Percentiles rank a stretch among this genome's conserved stretches.
phyloP scores from a whole-genome alignment of 2,329 filamentous ascomycete genomes.

The Colletotrichum sp. region DNA sequence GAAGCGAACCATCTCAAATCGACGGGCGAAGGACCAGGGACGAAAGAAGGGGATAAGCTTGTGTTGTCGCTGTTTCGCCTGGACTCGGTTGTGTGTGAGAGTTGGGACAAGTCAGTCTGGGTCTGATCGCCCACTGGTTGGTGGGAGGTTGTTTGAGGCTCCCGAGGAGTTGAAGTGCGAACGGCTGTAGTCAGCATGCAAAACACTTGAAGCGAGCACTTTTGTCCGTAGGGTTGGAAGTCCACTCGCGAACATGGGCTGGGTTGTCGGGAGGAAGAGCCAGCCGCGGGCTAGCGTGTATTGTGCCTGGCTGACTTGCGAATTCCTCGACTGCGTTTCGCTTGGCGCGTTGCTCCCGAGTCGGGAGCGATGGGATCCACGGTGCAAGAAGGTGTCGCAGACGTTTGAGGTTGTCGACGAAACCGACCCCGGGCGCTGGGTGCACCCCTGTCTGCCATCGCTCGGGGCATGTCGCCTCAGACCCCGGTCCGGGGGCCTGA shows the following conservation, averaged over 20 bases:
- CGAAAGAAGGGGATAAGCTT: constrained; percentile 8
- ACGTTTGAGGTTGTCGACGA: constrained; percentile 18
- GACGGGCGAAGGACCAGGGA: background rate
- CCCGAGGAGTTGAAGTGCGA: background rate
- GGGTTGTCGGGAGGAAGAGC: background rate
- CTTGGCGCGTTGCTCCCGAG: background rate
- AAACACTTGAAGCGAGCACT: background rate
- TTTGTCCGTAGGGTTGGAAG: background rate
- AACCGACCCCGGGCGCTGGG: constrained; percentile 8
- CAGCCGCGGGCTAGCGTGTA: background rate
- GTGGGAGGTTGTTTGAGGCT: background rate
- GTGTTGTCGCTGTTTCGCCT: constrained; percentile 19
- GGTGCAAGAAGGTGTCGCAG: constrained; percentile 12
- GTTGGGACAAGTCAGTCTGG: constrained; percentile 19
- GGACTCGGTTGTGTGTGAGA: constrained; percentile 19
- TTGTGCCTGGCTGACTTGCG: background rate
- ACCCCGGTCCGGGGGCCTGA: background rate
- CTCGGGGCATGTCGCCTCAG: background rate
- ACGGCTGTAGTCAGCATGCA: background rate
- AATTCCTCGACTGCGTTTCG: constrained; percentile 6
- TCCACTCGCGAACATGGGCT: background rate
- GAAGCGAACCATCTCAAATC: constrained; percentile 15
- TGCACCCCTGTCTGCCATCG: background rate
- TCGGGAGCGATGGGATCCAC: constrained; percentile 6
- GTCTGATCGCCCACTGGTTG: constrained; percentile 7